A percentile compares a stretch with the other conserved stretches of the same genome.
Conservation (phyloP, 805 yeast species). For the Allodekkera sacchari region DNA sequence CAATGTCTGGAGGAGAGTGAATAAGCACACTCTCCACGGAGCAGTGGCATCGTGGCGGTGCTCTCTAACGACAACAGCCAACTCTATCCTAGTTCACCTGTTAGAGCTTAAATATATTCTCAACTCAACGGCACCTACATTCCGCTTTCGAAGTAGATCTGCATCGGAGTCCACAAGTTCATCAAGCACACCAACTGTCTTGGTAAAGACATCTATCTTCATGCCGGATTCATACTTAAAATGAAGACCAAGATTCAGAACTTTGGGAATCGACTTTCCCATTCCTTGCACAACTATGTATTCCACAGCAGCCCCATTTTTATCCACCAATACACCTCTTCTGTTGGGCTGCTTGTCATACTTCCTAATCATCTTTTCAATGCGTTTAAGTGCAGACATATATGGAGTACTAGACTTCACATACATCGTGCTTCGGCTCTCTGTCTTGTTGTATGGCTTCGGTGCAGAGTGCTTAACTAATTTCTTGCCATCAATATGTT, state of each 20-base stretch:
- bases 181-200: slow-evolving; percentile 62
- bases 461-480: slow-evolving; percentile 51
- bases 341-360: slow-evolving; percentile 32
- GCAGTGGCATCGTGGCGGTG: too few relatives aligned
- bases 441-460: slow-evolving; percentile 31
- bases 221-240: slow-evolving; percentile 43
- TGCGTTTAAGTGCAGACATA: slow-evolving; percentile 62
- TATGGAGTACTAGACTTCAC: slow-evolving; percentile 64
- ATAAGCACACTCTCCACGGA: too few relatives aligned
- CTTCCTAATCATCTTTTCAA: slow-evolving; percentile 38
- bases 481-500: slow-evolving; percentile 23
- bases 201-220: slow-evolving; percentile 54
- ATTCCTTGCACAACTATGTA: slow-evolving; percentile 60
- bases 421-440: slow-evolving; percentile 40
- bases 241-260: slow-evolving; percentile 52
- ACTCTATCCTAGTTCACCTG: too few relatives aligned
- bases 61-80: too few relatives aligned
- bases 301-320: slow-evolving; percentile 18
- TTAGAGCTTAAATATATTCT: too few relatives aligned
- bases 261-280: slow-evolving; percentile 65
- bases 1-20: too few relatives aligned
- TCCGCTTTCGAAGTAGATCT: slow-evolving; percentile 30
- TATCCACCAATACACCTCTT: slow-evolving; percentile 24
- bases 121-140: slow-evolving; percentile 40
- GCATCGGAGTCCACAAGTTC: slow-evolving; percentile 40